Base-by-base conservation (phyloP, 257 asterid species). In the Eucommia ulmoides region DNA sequence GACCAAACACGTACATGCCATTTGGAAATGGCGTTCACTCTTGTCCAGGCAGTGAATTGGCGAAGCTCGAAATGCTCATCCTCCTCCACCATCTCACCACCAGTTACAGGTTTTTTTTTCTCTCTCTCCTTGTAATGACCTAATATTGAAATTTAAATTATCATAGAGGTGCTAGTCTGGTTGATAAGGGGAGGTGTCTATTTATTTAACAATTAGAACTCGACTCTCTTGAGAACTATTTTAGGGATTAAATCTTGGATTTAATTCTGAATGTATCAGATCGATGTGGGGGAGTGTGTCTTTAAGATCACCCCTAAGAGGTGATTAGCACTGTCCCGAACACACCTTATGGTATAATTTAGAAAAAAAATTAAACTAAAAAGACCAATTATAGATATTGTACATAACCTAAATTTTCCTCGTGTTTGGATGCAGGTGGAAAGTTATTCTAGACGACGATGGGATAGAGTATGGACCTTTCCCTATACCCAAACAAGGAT, bases 41-140 rank as follows among this genome's bases (percentile, higher is more conserved):
- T 22, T 82, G 93, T 59, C 93, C 88, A 2, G 93, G 93, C 19
- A 76, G 70, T 57, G 89, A 82, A 55, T 78, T 82, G 21, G 93
- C 93, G 8, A 79, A 76, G 70, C 88, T 82, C 24, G 88, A 82
- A 70, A 76, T 82, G 76, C 81, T 82, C 53, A 54, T 82, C 58
- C 35, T 82, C 52, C 77, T 82, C 18, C 93, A 79, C 65, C 81
- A 76, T 65, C 71, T 82, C 68, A 70, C 78, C 26, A 72, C 79
- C 46, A 76, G 67, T 22, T 82, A 65, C 60, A 79, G 83, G 93
- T n/a, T 79, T 59, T 49, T 0, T 19, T 16, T 64, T 45, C 16
- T 7, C 26, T 21, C 51, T 3, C 14, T 5, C 8, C 17, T 16
- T n/a, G 42, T 18, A 14, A 19, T 38, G 45, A 5, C 19, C 11